Conservation (phyloP, 176 grass and related monocot genomes). For the Metroxylon sagu region DNA sequence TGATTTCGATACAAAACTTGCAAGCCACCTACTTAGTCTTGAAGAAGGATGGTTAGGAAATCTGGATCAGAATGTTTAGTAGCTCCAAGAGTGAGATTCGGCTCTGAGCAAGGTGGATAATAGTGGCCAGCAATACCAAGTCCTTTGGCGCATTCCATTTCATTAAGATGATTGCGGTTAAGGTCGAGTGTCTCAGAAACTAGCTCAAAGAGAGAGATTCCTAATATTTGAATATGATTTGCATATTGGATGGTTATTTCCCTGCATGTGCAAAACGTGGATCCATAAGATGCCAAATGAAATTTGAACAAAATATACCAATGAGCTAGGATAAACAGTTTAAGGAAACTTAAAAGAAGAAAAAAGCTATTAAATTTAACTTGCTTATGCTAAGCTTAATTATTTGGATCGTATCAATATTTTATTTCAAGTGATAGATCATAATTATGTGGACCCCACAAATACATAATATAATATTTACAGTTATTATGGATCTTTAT, state of each 20-base stretch:
- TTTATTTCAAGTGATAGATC: no score
- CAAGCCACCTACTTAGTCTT: conserved; percentile 40
- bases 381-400: no score
- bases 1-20: conserved; percentile 24
- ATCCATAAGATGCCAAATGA: no score
- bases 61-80: conserved; percentile 29
- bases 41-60: conserved; percentile 49
- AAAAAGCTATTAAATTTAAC: no score
- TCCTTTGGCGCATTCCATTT: conserved; percentile 24
- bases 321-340: no score
- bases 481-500: no score
- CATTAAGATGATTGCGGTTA: not conserved
- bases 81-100: conserved; percentile 27
- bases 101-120: conserved; percentile 53
- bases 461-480: no score
- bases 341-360: no score
- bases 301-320: no score
- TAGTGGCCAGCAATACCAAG: conserved; percentile 24
- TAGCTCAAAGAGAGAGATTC: conserved; percentile 24
- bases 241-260: conserved; percentile 19
- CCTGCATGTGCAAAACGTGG: conserved; percentile 5
- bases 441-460: no score
- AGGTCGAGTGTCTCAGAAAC: conserved; percentile 41
- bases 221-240: conserved; percentile 8
- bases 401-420: no score